These are phyloP conservation scores for Raffaelea albimanens DNA, from an alignment of 2,329 filamentous ascomycete species.

Conservation along the genomic window DNA sequence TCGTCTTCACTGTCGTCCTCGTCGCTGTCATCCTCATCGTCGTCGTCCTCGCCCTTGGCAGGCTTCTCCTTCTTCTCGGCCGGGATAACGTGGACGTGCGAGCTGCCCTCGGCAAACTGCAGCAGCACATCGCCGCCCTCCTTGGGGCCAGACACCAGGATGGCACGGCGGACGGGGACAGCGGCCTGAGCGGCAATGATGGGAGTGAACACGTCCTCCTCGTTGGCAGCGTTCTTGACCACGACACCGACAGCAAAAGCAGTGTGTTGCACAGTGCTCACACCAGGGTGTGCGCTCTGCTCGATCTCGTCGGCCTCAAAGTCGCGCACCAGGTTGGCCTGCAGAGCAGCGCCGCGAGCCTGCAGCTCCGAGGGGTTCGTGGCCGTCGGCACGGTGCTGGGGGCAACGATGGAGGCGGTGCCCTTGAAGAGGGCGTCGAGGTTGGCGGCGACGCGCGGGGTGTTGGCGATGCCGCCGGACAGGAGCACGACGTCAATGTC, in stretches of 20 bases:
- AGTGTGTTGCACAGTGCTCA: slow-evolving; percentile 89
- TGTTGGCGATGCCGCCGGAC: slow-evolving; percentile 85
- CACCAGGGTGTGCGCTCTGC: slow-evolving; percentile 89
- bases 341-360: slow-evolving; percentile 85
- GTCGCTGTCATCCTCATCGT: slow-evolving; percentile 52
- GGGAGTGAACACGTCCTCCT: slow-evolving; percentile 63
- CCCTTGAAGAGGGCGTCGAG: slow-evolving; percentile 72
- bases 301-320: slow-evolving; percentile 91
- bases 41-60: slow-evolving; percentile 53
- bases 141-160: slow-evolving; percentile 67
- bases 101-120: slow-evolving; percentile 77
- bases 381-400: slow-evolving; percentile 64
- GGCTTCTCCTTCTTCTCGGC: slow-evolving; percentile 72
- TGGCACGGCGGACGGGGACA: slow-evolving; percentile 76
- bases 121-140: slow-evolving; percentile 81
- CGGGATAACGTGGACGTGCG: slow-evolving; percentile 63
- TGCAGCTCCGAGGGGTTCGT: slow-evolving; percentile 91
- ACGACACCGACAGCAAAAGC: slow-evolving; percentile 82
- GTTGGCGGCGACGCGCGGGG: slow-evolving; percentile 81
- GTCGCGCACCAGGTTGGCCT: slow-evolving; percentile 88
- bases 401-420: slow-evolving; percentile 69
- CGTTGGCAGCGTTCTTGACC: slow-evolving; percentile 42
- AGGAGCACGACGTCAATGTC: slow-evolving; percentile 94
- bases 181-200: slow-evolving; percentile 81
- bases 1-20: slow-evolving; percentile 64